Percentiles rank a stretch among this genome's conserved stretches.
Evolutionary conservation across 1,284 basidiomycete genomes (phyloP).

Genomic region (Tremellales sp.): DNA sequence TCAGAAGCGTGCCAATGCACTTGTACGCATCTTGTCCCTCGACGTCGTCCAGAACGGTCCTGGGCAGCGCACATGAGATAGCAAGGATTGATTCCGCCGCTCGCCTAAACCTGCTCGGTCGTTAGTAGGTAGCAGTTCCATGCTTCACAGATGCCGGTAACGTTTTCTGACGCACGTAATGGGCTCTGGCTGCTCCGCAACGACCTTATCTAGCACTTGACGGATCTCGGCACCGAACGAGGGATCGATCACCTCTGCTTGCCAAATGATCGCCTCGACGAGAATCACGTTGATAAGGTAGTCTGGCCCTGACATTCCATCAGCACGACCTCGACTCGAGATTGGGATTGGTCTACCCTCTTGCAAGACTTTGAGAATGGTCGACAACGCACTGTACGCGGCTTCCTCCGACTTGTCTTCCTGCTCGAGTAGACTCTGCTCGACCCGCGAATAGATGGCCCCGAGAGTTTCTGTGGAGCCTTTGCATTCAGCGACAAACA

Average conservation of each 20-base stretch:
- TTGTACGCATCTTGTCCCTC: constrained; percentile 20
- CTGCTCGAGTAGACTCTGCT: constrained; percentile 9
- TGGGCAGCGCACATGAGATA: constrained; percentile 11
- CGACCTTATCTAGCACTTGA: constrained; percentile 19
- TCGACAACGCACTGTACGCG: not conserved
- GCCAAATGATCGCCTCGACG: constrained; percentile 26
- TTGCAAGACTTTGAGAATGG: constrained; percentile 16
- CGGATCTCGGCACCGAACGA: constrained; percentile 21
- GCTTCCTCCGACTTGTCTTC: not conserved
- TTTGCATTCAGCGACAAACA: not conserved
- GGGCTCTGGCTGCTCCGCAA: constrained; percentile 16
- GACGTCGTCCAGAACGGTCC: constrained; percentile 20
- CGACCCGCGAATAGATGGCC: constrained; percentile 21
- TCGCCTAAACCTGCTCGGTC: constrained; percentile 16
- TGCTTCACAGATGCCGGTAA: not conserved
- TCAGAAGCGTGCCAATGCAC: constrained; percentile 22
- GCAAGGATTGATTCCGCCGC: constrained; percentile 19
- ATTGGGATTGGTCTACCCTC: constrained; percentile 18
- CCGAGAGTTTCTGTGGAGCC: constrained; percentile 16
- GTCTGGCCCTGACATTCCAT: constrained; percentile 24
- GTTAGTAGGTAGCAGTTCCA: constrained; percentile 1
- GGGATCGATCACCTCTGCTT: constrained; percentile 28
- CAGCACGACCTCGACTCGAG: not conserved
- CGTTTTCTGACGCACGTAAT: constrained; percentile 7
- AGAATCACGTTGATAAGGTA: constrained; percentile 33